A percentile compares a stretch with the other conserved stretches of the same genome.
Conservation (phyloP, 352 stramenopile genomes). For the Phytophthora pini region DNA sequence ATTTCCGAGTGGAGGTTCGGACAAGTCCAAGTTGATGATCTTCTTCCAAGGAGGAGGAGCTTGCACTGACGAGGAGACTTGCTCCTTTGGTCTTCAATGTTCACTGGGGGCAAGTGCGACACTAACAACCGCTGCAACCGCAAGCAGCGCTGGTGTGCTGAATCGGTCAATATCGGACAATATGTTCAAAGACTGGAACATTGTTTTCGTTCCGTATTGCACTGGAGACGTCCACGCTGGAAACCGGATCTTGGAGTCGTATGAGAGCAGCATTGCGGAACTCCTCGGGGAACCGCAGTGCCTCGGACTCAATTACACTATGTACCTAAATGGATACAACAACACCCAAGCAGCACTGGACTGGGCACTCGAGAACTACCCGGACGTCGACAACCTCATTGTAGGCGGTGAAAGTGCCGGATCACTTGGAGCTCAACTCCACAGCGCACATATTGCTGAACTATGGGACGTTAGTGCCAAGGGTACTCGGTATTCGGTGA, state of each 20-base stretch:
- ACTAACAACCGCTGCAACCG: slow-evolving; percentile 41
- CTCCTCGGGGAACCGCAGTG: slow-evolving; percentile 40
- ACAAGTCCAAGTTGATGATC: slow-evolving; percentile 65
- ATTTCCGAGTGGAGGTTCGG: slow-evolving; percentile 41
- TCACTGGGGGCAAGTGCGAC: slow-evolving; percentile 34
- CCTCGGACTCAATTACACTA: slow-evolving; percentile 40
- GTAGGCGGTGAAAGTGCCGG: slow-evolving; percentile 57
- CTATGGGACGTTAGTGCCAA: slow-evolving; percentile 50
- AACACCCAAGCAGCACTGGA: slow-evolving; percentile 56
- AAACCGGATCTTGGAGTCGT: slow-evolving; percentile 24
- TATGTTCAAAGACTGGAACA: slow-evolving; percentile 70
- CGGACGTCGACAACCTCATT: slow-evolving; percentile 51
- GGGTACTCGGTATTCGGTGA: slow-evolving; percentile 45
- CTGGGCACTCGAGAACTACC: slow-evolving; percentile 64
- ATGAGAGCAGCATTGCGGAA: slow-evolving; percentile 31
- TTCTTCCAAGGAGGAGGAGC: slow-evolving; percentile 64
- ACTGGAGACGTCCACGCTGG: slow-evolving; percentile 64
- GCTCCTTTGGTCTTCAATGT: slow-evolving; percentile 59
- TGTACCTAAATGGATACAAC: slow-evolving; percentile 61
- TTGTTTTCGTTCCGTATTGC: slow-evolving; percentile 72
- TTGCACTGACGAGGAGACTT: slow-evolving; percentile 56
- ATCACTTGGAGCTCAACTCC: slow-evolving; percentile 48
- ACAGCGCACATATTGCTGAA: slow-evolving; percentile 43
- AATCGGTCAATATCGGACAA: slow-evolving; percentile 55
- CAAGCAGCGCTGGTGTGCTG: slow-evolving; percentile 52